These are phyloP conservation scores for Talaromyces sp. DNA, from an alignment of 2,329 filamentous ascomycete genomes.

Conservation along the genomic window DNA sequence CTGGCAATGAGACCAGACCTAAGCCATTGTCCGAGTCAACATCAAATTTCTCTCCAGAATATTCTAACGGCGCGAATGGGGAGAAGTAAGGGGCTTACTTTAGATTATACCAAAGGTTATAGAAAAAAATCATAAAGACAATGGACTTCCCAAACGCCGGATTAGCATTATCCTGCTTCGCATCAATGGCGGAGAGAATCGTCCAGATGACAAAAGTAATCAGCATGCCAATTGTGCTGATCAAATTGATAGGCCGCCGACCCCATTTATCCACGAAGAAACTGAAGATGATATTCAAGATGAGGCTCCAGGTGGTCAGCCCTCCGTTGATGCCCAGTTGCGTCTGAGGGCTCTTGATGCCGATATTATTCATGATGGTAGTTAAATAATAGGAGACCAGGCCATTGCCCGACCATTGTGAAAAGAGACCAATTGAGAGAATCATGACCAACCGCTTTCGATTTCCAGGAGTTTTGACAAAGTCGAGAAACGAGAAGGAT, in stretches of 20 bases:
- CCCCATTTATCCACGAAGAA: constrained; percentile 53
- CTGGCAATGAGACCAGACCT: constrained; percentile 27
- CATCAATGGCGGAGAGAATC: constrained; percentile 42
- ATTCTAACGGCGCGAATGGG: too few relatives aligned
- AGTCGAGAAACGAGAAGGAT: constrained; percentile 50
- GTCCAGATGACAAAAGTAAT: constrained; percentile 41
- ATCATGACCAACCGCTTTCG: constrained; percentile 37
- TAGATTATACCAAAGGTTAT: constrained; percentile 39
- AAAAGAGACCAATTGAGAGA: constrained; percentile 27
- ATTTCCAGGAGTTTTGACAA: constrained; percentile 44
- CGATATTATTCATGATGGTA: constrained; percentile 56
- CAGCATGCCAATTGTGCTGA: constrained; percentile 41
- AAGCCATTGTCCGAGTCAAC: constrained; percentile 17
- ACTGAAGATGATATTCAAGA: constrained; percentile 53
- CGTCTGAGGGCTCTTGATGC: constrained; percentile 46
- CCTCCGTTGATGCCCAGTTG: constrained; percentile 41
- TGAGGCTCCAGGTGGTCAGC: constrained; percentile 51
- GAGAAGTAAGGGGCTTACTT: too few relatives aligned
- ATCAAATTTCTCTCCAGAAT: neutral
- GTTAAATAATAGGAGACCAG: constrained; percentile 64
- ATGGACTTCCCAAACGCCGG: constrained; percentile 28
- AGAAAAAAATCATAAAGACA: constrained; percentile 43
- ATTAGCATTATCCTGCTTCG: constrained; percentile 14
- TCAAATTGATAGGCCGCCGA: constrained; percentile 53
- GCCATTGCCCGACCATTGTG: constrained; percentile 63